phyloP scores from a whole-genome alignment of 2,329 filamentous ascomycete species.

The Diaporthe sp. region DNA sequence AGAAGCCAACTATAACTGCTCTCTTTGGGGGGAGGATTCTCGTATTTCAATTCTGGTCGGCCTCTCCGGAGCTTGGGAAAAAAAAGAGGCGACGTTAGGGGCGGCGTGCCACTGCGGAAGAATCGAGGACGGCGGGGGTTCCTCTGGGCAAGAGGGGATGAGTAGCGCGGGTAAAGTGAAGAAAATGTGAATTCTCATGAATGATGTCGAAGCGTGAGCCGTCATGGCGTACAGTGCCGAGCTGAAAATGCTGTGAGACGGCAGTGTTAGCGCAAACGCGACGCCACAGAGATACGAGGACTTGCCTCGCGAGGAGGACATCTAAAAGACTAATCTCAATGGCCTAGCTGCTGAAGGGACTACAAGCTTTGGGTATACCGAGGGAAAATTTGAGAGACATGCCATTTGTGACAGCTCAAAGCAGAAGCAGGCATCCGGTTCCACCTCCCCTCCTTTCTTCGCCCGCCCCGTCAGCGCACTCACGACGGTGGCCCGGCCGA shows the following conservation, averaged over 20 bases:
- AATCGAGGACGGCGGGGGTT: neutral
- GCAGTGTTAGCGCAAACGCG: neutral
- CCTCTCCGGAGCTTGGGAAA: neutral
- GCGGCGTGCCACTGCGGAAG: neutral
- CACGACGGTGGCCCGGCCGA: slow-evolving; percentile 22
- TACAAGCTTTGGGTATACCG: neutral
- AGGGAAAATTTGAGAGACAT: neutral
- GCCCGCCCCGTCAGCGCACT: neutral
- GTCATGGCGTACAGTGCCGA: slow-evolving; percentile 22
- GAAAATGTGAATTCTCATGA: slow-evolving; percentile 27
- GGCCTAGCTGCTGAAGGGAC: neutral
- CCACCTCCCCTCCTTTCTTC: neutral
- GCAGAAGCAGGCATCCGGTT: slow-evolving; percentile 23
- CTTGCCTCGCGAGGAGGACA: neutral
- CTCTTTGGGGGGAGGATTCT: neutral
- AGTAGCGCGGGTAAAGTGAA: neutral
- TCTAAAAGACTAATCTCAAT: neutral
- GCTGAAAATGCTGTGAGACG: slow-evolving; percentile 28
- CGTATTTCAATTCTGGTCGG: neutral
- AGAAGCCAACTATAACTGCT: neutral
- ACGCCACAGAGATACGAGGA: slow-evolving; percentile 21
- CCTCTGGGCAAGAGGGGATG: neutral
- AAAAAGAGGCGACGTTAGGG: neutral
- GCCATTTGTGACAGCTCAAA: slow-evolving; percentile 26
- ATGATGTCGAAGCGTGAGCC: slow-evolving; percentile 15